Conservation (phyloP, 345 rosid genomes). For the Eucalyptus microcorys region DNA sequence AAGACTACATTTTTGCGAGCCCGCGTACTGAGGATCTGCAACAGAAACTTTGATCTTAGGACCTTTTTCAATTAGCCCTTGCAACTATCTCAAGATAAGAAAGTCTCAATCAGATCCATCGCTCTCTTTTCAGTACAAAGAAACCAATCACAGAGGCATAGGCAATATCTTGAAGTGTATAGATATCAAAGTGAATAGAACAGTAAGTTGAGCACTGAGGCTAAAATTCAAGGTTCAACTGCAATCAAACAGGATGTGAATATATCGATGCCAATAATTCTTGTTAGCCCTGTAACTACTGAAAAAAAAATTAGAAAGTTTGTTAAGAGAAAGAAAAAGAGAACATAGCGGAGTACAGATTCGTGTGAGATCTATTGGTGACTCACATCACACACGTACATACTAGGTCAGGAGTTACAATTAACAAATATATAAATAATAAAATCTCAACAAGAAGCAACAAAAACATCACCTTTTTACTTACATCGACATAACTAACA, state of each 20-base stretch:
- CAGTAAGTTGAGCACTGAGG: neutral
- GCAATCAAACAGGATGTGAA: neutral
- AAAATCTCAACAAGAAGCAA: neutral
- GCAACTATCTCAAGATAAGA: neutral
- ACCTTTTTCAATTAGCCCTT: neutral
- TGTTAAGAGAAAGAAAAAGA: neutral
- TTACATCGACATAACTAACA: neutral
- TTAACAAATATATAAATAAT: neutral
- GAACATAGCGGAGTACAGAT: neutral
- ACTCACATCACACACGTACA: neutral
- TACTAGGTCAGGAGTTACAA: neutral
- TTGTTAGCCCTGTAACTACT: neutral
- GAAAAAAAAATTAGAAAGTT: neutral
- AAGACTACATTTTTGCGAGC: conserved; percentile 79
- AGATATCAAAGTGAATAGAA: neutral
- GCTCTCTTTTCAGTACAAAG: neutral
- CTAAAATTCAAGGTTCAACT: neutral
- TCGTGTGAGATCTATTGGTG: neutral
- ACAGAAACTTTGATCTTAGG: neutral
- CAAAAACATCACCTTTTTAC: neutral
- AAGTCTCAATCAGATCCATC: neutral
- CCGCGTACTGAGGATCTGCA: conserved; percentile 69
- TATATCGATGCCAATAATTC: neutral
- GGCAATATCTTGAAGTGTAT: neutral
- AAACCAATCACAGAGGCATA: neutral